phyloP scores from a whole-genome alignment of 306 rosid species.

The Cucumis cinereus region DNA sequence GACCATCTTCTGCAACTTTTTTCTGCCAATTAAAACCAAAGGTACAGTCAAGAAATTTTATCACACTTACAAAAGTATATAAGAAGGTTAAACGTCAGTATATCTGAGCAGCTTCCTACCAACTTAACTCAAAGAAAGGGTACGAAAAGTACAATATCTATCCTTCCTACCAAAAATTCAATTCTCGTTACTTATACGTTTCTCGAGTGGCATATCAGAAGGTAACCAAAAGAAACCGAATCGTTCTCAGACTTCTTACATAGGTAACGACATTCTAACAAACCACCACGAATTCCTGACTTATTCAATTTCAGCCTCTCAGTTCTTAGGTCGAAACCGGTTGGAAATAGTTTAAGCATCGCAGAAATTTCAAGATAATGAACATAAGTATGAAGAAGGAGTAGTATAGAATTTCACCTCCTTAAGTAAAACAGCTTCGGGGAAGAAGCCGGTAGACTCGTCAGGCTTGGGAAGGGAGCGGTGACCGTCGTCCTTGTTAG shows the following conservation, averaged over 20 bases:
- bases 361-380: not conserved
- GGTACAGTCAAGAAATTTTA: not conserved
- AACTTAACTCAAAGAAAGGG: not conserved
- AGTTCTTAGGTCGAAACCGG: not conserved
- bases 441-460: conserved; percentile 64
- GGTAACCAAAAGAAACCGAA: not conserved
- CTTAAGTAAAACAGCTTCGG: conserved; percentile 84
- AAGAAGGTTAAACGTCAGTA: not conserved
- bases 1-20: conserved; percentile 48
- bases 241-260: not conserved
- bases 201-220: not conserved
- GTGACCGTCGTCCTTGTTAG: conserved; percentile 45
- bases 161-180: not conserved
- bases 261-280: not conserved
- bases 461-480: conserved; percentile 47
- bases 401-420: conserved; percentile 30
- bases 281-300: not conserved
- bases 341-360: not conserved
- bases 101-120: not conserved
- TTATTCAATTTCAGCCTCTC: not conserved
- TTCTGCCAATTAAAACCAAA: conserved; percentile 18
- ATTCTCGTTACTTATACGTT: not conserved
- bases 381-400: not conserved
- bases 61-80: not conserved
- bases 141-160: not conserved